Conservation (phyloP, 2,329 filamentous ascomycete genomes). For the Thelonectria olida region DNA sequence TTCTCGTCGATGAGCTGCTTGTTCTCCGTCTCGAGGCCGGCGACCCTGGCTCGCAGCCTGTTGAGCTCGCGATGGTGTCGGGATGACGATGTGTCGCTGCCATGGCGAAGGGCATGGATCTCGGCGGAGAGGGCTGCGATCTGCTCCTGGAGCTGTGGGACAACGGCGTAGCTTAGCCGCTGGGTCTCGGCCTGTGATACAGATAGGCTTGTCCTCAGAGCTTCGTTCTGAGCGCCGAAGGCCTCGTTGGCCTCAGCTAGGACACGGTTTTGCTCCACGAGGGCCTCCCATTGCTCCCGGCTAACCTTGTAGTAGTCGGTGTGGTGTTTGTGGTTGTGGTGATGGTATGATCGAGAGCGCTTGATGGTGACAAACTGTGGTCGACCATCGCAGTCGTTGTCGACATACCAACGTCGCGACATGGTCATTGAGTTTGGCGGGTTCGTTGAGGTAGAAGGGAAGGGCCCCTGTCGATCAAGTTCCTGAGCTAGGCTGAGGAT, state of each 20-base stretch:
- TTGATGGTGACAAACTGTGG: slow-evolving; percentile 52
- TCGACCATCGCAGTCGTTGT: slow-evolving; percentile 46
- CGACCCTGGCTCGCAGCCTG: slow-evolving; percentile 45
- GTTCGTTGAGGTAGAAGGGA: background rate
- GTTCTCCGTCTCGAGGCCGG: slow-evolving; percentile 50
- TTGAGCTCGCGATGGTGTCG: slow-evolving; percentile 46
- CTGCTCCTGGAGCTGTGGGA: slow-evolving; percentile 50
- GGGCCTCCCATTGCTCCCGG: slow-evolving; percentile 48
- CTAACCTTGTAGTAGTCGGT: slow-evolving; percentile 48
- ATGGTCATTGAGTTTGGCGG: slow-evolving; percentile 35
- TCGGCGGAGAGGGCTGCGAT: slow-evolving; percentile 49
- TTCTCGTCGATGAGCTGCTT: slow-evolving; percentile 48
- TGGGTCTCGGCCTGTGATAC: slow-evolving; percentile 48
- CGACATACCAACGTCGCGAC: slow-evolving; percentile 49
- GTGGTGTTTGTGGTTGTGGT: slow-evolving; percentile 43
- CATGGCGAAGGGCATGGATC: slow-evolving; percentile 51
- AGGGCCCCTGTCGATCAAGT: background rate
- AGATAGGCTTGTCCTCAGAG: slow-evolving; percentile 48
- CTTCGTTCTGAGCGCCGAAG: slow-evolving; percentile 44
- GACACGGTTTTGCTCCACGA: slow-evolving; percentile 48
- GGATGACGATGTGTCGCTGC: slow-evolving; percentile 45
- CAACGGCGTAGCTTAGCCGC: slow-evolving; percentile 43
- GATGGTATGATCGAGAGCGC: slow-evolving; percentile 49
- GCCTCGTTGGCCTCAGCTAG: slow-evolving; percentile 48
- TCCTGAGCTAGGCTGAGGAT: background rate